Evolutionary conservation across 257 asterid genomes (phyloP), one percentile per base, ranked within the genome.

Genomic region (Scutellaria barbata): DNA sequence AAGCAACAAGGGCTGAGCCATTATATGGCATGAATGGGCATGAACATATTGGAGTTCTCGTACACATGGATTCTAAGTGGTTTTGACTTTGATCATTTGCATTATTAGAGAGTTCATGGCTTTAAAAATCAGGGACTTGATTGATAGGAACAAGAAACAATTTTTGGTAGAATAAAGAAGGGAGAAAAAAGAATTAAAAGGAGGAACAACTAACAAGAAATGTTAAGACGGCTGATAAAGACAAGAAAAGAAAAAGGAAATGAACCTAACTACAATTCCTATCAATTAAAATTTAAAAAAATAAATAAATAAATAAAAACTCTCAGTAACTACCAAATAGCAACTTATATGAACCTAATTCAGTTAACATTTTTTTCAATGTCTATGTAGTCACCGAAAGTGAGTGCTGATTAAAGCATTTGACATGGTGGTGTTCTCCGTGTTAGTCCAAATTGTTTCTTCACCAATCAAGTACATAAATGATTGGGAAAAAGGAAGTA

Each of bases 401-500:
- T 39, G 8, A 48, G 30, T 37, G 57, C 2, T 67, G 30, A 67
- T 51, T 39, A 67, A 46, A 33, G 3, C 39, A 10, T 39, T 53
- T 63, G 39, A 53, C 63, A 39, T 68, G 18, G 51, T n/a, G 59
- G 8, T 46, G 13, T 47, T 50, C 43, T 68, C 40, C 54, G 41
- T n/a, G 30, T 41, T 20, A 22, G 45, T 8, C 47, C 42, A 42
- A 45, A 57, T 25, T 50, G 59, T 66, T 48, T 46, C 75, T 35
- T 43, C 35, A 14, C 33, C 67, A 57, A 16, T 54, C 46, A 54
- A 41, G 17, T 55, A 69, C 5, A 45, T 42, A 69, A 58, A 71
- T 71, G 12, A 42, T 12, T 13, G 47, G 39, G 20, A 9, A 64
- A 43, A 54, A 25, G 20, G 53, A 20, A 42, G 25, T 22, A 22